Evolutionary conservation across 805 yeast genomes (phyloP), one percentile per base, ranked within the genome.

Genomic region (Wickerhamiella dianesei): DNA sequence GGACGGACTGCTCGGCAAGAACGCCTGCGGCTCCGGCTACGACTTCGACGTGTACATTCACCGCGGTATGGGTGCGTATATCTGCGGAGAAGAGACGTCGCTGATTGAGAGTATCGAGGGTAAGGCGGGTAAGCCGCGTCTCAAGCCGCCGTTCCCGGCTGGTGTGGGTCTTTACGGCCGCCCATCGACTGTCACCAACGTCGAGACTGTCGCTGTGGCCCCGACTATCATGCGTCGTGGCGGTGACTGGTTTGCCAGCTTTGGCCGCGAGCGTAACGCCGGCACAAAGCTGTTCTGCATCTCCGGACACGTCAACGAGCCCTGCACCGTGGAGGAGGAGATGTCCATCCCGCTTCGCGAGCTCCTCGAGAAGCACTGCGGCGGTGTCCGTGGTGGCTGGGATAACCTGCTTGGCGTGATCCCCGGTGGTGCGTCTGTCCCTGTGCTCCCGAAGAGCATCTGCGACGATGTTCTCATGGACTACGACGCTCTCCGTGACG

Each of bases 71-170:
- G 95, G 95, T 53, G 95, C 95, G 9, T 85, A 85, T 66, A 75
- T 85, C 44, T 85, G 95, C 68, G 95, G 95, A 59, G 95, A 85
- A 67, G 95, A 85, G 67, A 85, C 95, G 40, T 87, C 94, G 3
- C 69, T 85, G 62, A 83, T 85, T 61, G 95, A 85, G 69, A 79
- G 88, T 3, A 70, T 85, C 46, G 95, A 85, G 69, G 95, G 95
- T 58, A 85, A 85, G 67, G 94, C 92, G 48, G 95, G 95, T 55
- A 85, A 85, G 68, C 95, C 95, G 56, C 78, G 95, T 67, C 74
- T 85, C 64, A 85, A 85, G 77, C 95, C 95, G 35, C 95, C 95
- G 53, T 85, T 85, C 76, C 95, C 95, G 35, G 95, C 94, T 35
- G 95, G 94, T 59, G 89, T 84, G 49, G 95, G 95, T 59, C 71